Base-by-base conservation (phyloP, 352 stramenopile species). In the Phytophthora niederhauseri region DNA sequence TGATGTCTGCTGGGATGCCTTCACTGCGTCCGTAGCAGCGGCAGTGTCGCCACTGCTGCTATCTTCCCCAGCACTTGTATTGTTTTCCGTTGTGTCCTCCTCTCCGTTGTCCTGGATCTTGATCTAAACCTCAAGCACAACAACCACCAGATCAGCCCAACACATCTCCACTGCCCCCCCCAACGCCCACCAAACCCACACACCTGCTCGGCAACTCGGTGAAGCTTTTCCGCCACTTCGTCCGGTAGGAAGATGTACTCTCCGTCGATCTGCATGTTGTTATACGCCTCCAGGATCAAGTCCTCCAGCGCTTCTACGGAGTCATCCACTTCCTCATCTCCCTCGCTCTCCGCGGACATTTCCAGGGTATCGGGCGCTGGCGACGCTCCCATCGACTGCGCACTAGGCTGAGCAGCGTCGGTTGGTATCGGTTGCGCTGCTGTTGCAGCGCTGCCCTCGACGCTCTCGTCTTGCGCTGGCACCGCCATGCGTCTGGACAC, bases 181-280 rank as follows among this genome's bases (percentile, higher is more conserved):
- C 19, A 4, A 3, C n/a, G 22, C 15, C 34, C 24, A 41, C 12
- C n/a, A 41, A 56, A 41, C 34, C 1, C 46, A 81, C 78, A 56
- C 60, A 93, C 84, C 66, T 91, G 49, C 31, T 83, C 71, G 17
- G 80, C 76, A 51, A 85, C 76, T n/a, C 72, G 60, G 59, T 91
- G 86, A 8, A 94, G 70, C 58, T 91, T 91, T 31, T 77, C 73
- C 19, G 83, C 82, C 17, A 94, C 82, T 20, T 92, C 81, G 0
- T 82, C 65, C 11, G 86, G 82, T 26, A 94, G 64, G 41, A 92
- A 92, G 58, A 94, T 92, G 65, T 85, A 84, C 60, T 94, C 86
- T 31, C 84, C 86, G 53, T 94, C 86, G 58, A 83, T 92, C 68
- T 94, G 84, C 79, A 94, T 91, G 70, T 81, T 92, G 63, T 90